These are phyloP conservation scores for Buxus sempervirens DNA, from an alignment of 164 flowering plant genomes.

Conservation along the genomic window DNA sequence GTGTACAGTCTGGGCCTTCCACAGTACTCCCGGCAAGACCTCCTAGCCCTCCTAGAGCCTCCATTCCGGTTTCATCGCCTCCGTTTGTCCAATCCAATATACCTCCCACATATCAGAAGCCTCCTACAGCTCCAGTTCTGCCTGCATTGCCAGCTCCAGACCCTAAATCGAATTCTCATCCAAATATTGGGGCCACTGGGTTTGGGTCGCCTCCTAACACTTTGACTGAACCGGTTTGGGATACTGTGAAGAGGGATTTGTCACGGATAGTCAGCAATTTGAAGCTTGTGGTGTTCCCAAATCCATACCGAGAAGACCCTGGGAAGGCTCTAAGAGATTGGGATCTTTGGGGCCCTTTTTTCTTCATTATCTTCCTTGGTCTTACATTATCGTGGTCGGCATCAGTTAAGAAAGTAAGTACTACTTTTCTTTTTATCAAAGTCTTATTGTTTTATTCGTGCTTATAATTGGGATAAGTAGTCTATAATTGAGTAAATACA, in stretches of 20 bases:
- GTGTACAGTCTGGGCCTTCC: conserved; percentile 51
- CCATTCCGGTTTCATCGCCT: conserved; percentile 77
- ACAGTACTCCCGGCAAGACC: conserved; percentile 76
- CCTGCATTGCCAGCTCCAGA: conserved; percentile 20
- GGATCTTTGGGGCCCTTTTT: conserved; percentile 99
- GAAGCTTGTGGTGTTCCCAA: conserved; percentile 97
- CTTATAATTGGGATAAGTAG: no score
- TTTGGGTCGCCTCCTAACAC: conserved; percentile 81
- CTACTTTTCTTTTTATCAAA: neutral
- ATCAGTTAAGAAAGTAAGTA: conserved; percentile 82
- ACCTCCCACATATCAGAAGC: conserved; percentile 34
- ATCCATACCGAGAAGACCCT: conserved; percentile 90
- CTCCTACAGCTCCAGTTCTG: conserved; percentile 22
- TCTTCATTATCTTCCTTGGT: conserved; percentile 94
- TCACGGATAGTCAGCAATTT: conserved; percentile 85
- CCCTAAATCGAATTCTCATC: conserved; percentile 15
- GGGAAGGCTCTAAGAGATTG: conserved; percentile 97
- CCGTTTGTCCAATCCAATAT: conserved; percentile 68
- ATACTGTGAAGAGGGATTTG: conserved; percentile 91
- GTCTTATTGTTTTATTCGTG: no score
- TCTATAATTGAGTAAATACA: no score
- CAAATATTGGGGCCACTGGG: conserved; percentile 32
- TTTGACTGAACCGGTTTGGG: conserved; percentile 94
- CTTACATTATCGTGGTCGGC: conserved; percentile 95
- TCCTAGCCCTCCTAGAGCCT: conserved; percentile 72